Base-by-base conservation (phyloP, 1,284 basidiomycete species). In the Ceratobasidium sp. region DNA sequence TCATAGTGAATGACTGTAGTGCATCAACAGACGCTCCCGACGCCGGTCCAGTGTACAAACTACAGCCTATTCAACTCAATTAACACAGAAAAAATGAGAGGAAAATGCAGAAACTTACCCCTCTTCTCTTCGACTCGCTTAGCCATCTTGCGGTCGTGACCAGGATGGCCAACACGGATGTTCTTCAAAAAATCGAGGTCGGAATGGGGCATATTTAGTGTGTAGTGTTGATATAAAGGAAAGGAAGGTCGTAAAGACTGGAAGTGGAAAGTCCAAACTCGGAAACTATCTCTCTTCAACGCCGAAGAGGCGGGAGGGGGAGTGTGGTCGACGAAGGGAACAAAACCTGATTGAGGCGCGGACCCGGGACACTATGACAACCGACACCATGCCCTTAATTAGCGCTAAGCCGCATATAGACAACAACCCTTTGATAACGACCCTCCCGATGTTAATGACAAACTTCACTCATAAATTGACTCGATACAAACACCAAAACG, bases 41-140 rank as follows among this genome's bases (percentile, higher is more conserved):
- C 15, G 87, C 86, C 2, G 95, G 94, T 38, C 86, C 87, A 76
- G 85, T 87, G 87, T 95, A 95, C 80, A 96, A 91, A 2, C 28
- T 42, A 20, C 71, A 74, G 61, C 17, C 71, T 74, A 20, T 10
- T 26, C 15, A 33, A 50, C 40, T 3, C 42, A 13, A 46, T 78
- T 42, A 78, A 62, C 33, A 46, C 38, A 46, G 33, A 50, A 26
- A 46, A 44, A 44, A 64, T 33, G 23, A 40, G 54, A 17, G 26
- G 9, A 15, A 26, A 56, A 6, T 17, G 33, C 7, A 57, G 9
- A 54, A 62, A 61, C 77, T 48, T 13, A 78, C 77, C 69, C 46
- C 77, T 69, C 62, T 78, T 71, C 44, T 62, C 28, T 40, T 57
- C 77, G 44, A 44, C 20, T 40, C 61, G 57, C 40, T 62, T 64